phyloP scores from a whole-genome alignment of 352 stramenopile genomes.

The Phytophthora pinifolia region DNA sequence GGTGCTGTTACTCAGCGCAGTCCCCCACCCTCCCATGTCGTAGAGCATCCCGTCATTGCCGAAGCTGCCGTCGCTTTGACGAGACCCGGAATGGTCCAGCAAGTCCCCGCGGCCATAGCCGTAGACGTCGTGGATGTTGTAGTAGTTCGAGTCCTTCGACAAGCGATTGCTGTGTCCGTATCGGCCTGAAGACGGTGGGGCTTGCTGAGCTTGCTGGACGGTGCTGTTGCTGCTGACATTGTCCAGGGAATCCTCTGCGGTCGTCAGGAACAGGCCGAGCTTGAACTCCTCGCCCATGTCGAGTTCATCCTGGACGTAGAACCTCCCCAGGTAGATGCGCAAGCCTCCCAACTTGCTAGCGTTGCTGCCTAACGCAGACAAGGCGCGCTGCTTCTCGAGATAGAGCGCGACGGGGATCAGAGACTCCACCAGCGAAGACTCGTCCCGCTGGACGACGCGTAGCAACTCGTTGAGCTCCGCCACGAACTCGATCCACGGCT shows the following conservation, averaged over 20 bases:
- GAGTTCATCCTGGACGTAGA: conserved; percentile 70
- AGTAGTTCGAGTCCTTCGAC: conserved; percentile 34
- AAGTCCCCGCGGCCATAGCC: conserved; percentile 40
- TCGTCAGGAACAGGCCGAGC: conserved; percentile 69
- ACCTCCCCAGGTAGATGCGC: conserved; percentile 71
- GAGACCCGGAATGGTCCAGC: conserved; percentile 29
- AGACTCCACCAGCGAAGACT: conserved; percentile 51
- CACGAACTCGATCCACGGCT: conserved; percentile 85
- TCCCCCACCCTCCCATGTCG: conserved; percentile 36
- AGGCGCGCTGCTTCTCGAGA: conserved; percentile 53
- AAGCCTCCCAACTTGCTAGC: conserved; percentile 58
- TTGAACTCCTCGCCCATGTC: conserved; percentile 78
- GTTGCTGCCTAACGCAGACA: conserved; percentile 35
- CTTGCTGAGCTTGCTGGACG: conserved; percentile 21
- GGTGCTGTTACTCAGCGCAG: conserved; percentile 22
- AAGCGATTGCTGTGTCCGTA: conserved; percentile 24
- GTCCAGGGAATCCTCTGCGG: conserved; percentile 36
- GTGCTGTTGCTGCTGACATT: conserved; percentile 30
- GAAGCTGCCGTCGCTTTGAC: conserved; percentile 27
- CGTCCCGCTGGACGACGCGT: conserved; percentile 64
- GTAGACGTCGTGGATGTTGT: conserved; percentile 42
- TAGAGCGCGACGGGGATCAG: conserved; percentile 67
- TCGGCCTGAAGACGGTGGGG: conserved; percentile 19
- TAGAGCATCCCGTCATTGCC: conserved; percentile 39
- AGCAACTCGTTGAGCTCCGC: conserved; percentile 78